phyloP scores from a whole-genome alignment of 2,329 filamentous ascomycete species.

The Apiospora marii region DNA sequence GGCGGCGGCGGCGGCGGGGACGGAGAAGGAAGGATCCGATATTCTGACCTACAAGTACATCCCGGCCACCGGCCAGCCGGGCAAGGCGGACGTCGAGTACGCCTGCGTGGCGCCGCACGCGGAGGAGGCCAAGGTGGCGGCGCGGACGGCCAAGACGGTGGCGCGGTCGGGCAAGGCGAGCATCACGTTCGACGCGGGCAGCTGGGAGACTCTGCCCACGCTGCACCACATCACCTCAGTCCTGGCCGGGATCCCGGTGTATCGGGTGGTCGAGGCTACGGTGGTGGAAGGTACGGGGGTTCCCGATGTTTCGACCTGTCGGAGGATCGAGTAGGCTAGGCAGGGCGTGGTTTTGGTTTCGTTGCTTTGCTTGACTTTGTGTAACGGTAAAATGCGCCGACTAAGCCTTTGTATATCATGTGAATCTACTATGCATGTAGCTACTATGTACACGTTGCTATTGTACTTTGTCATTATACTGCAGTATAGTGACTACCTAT shows the following conservation, averaged over 20 bases:
- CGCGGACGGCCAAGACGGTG: conserved; percentile 41
- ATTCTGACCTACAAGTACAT: conserved; percentile 66
- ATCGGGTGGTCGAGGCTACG: conserved; percentile 62
- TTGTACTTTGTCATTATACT: no score
- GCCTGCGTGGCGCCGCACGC: conserved; percentile 49
- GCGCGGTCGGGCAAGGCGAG: conserved; percentile 48
- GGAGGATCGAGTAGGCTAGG: conserved; percentile 29
- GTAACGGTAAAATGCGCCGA: not conserved
- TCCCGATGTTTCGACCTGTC: conserved; percentile 49
- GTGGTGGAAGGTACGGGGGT: conserved; percentile 63
- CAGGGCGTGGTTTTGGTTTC: not conserved
- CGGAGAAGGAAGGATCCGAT: conserved; percentile 42
- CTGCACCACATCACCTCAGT: conserved; percentile 63
- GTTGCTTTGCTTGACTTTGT: not conserved
- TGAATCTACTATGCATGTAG: not conserved
- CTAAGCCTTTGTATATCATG: not conserved
- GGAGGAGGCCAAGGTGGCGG: conserved; percentile 43
- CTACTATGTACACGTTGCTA: not conserved
- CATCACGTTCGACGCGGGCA: conserved; percentile 56
- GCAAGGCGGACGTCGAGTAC: conserved; percentile 63
- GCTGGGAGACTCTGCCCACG: conserved; percentile 65
- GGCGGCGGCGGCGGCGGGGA: not conserved
- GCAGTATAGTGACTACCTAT: not conserved
- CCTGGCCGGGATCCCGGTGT: conserved; percentile 64
- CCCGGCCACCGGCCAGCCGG: conserved; percentile 59